phyloP scores from a whole-genome alignment of 768 basidiomycete genomes.

The Suillus weaverae region DNA sequence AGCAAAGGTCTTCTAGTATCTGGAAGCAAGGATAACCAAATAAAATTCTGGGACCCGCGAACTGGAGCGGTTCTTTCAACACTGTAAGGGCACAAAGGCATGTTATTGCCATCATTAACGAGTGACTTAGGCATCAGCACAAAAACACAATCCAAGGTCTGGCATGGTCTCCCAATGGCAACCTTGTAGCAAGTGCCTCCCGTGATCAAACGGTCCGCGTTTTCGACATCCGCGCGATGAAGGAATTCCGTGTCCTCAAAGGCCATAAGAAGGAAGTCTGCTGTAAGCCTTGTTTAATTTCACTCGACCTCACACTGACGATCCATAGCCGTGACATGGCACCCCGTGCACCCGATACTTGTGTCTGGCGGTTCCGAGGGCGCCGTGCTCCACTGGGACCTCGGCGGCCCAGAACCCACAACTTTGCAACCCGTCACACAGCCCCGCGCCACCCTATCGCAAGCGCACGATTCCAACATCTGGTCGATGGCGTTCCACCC shows the following conservation, averaged over 20 bases:
- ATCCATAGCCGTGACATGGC: slow-evolving; percentile 84
- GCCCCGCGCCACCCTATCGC: slow-evolving; percentile 84
- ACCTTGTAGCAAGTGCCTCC: slow-evolving; percentile 91
- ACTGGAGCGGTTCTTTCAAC: slow-evolving; percentile 90
- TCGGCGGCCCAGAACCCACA: slow-evolving; percentile 58
- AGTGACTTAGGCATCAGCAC: slow-evolving; percentile 74
- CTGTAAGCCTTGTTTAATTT: slow-evolving; percentile 53
- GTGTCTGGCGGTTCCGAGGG: slow-evolving; percentile 96
- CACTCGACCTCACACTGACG: background rate
- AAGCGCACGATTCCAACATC: slow-evolving; percentile 97
- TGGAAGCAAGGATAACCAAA: slow-evolving; percentile 96
- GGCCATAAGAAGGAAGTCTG: slow-evolving; percentile 99
- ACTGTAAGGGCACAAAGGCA: slow-evolving; percentile 51
- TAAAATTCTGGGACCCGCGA: slow-evolving; percentile 99
- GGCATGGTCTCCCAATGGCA: slow-evolving; percentile 92
- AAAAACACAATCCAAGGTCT: slow-evolving; percentile 96
- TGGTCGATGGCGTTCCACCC: slow-evolving; percentile 97
- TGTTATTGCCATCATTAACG: background rate
- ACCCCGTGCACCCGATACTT: slow-evolving; percentile 89
- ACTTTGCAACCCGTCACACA: slow-evolving; percentile 40
- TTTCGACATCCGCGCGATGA: slow-evolving; percentile 98
- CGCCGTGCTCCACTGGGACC: slow-evolving; percentile 91
- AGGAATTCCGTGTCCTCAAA: slow-evolving; percentile 87
- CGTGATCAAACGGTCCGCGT: slow-evolving; percentile 94
- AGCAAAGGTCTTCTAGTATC: slow-evolving; percentile 93